phyloP scores from a whole-genome alignment of 257 asterid genomes.

The Jasminum sambac region DNA sequence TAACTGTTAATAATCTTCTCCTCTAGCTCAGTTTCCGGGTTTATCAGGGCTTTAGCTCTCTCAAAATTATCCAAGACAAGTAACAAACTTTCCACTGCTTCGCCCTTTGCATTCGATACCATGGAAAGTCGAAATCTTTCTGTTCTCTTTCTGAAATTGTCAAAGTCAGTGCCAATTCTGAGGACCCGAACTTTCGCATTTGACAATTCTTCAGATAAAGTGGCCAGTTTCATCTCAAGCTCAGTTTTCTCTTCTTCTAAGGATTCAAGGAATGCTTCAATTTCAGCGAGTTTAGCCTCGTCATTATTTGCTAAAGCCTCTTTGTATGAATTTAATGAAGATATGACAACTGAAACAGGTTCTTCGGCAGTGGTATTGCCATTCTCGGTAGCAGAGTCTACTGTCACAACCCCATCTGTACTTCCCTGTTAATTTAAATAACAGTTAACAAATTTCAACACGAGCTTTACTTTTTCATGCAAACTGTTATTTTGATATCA shows the following conservation, averaged over 20 bases:
- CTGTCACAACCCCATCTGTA: slow-evolving; percentile 37
- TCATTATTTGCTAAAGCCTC: slow-evolving; percentile 72
- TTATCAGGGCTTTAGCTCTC: slow-evolving; percentile 77
- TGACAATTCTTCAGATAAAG: slow-evolving; percentile 60
- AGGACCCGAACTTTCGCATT: slow-evolving; percentile 64
- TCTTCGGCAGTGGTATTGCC: slow-evolving; percentile 43
- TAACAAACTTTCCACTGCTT: slow-evolving; percentile 67
- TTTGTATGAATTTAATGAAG: slow-evolving; percentile 53
- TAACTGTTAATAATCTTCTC: slow-evolving; percentile 71
- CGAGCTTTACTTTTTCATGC: neutral
- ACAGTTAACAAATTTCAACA: neutral
- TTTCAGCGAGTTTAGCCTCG: slow-evolving; percentile 55
- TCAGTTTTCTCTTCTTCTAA: slow-evolving; percentile 65
- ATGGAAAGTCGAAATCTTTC: slow-evolving; percentile 66
- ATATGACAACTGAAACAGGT: slow-evolving; percentile 45
- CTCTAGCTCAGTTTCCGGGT: slow-evolving; percentile 75
- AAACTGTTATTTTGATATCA: neutral
- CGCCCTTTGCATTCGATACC: slow-evolving; percentile 75
- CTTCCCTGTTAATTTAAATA: slow-evolving; percentile 40
- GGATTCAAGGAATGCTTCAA: slow-evolving; percentile 58
- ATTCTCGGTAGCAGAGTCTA: slow-evolving; percentile 37
- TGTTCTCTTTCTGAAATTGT: slow-evolving; percentile 77
- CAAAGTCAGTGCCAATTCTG: slow-evolving; percentile 78
- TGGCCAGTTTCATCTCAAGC: slow-evolving; percentile 50
- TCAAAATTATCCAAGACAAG: slow-evolving; percentile 83